Percentiles rank a stretch among this genome's conserved stretches.
phyloP scores from a whole-genome alignment of 805 yeast species.

The Tetrapisispora pingtungensis region DNA sequence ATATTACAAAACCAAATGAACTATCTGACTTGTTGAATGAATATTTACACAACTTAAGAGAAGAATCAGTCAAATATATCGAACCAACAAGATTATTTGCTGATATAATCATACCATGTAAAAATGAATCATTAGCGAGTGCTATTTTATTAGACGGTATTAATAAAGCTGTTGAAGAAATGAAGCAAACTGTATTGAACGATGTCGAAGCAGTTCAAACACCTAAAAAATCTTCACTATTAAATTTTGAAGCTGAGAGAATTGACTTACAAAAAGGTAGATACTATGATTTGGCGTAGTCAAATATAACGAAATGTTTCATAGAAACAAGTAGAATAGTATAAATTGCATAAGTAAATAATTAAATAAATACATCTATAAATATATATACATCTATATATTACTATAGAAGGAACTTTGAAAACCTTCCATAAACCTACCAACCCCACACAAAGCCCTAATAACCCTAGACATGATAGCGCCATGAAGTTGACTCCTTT shows the following conservation, averaged over 20 bases:
- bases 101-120: constrained; percentile 26
- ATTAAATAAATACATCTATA: no score
- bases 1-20: constrained; percentile 9
- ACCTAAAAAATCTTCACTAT: constrained; percentile 10
- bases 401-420: no score
- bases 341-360: no score
- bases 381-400: no score
- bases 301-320: no score
- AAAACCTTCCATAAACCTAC: no score
- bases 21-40: constrained; percentile 18
- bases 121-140: constrained; percentile 20
- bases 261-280: constrained; percentile 26
- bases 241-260: constrained; percentile 24
- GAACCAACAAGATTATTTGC: constrained; percentile 25
- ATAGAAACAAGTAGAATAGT: no score
- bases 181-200: constrained; percentile 5
- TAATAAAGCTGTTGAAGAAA: constrained; percentile 20
- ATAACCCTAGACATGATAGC: no score
- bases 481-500: no score
- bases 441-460: no score
- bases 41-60: constrained; percentile 23
- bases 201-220: constrained; percentile 1
- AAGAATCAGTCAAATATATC: constrained; percentile 24
- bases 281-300: constrained; percentile 21
- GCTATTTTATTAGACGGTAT: constrained; percentile 27